Conservation (phyloP, 176 grass and related monocot genomes). For the Stipa capillata region DNA sequence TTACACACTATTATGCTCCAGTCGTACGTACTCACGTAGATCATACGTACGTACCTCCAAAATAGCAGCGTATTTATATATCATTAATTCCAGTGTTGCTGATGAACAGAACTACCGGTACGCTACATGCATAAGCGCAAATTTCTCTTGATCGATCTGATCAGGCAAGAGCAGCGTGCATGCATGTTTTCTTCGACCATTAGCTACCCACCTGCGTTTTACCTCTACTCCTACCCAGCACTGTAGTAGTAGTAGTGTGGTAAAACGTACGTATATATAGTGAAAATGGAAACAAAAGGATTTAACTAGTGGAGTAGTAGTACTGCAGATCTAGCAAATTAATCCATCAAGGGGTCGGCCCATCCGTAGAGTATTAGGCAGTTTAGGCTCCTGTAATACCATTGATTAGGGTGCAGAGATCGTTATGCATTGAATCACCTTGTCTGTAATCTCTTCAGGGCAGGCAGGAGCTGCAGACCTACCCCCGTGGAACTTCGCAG, state of each 20-base stretch:
- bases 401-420: slow-evolving; percentile 13
- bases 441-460: slow-evolving; percentile 1
- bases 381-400: not conserved
- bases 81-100: not conserved
- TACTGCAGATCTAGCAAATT: not conserved
- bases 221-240: not conserved
- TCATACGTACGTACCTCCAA: not conserved
- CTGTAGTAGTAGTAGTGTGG: not conserved
- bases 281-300: not conserved
- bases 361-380: not conserved
- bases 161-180: not conserved
- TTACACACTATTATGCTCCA: no score
- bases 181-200: no score
- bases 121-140: not conserved
- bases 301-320: not conserved
- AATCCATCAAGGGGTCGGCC: not conserved
- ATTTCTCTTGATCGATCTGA: not conserved
- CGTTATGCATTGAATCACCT: slow-evolving; percentile 20
- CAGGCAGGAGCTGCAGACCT: no score
- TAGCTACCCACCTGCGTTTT: not conserved
- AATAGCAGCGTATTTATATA: not conserved
- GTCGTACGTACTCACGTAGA: no score
- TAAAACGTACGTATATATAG: no score
- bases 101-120: no score
- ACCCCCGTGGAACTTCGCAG: not conserved